phyloP scores from a whole-genome alignment of 495 filamentous ascomycete species.

The Annulohypoxylon stygium region DNA sequence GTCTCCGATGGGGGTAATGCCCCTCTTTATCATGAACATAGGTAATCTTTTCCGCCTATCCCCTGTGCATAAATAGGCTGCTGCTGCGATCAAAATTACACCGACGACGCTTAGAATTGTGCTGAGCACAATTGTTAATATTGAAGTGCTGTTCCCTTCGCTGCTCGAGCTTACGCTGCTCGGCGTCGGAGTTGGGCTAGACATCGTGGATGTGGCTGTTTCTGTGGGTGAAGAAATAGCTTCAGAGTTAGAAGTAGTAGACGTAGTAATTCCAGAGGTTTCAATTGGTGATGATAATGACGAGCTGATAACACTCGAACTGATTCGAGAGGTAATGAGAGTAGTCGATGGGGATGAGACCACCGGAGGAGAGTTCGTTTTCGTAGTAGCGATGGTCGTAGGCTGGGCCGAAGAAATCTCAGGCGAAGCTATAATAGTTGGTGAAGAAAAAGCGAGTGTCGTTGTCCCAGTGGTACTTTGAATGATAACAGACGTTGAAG shows the following conservation, averaged over 20 bases:
- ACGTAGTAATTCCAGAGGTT: conserved; percentile 8
- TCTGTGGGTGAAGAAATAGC: conserved; percentile 18
- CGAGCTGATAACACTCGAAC: conserved; percentile 15
- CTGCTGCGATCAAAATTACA: conserved; percentile 52
- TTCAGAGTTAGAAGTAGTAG: conserved; percentile 15
- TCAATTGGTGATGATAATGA: conserved; percentile 27
- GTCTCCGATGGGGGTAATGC: conserved; percentile 64
- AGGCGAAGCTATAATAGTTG: conserved; percentile 26
- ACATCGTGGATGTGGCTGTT: conserved; percentile 37
- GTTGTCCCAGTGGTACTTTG: conserved; percentile 19
- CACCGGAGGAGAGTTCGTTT: conserved; percentile 30
- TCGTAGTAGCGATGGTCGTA: conserved; percentile 41
- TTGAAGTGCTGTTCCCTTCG: conserved; percentile 18
- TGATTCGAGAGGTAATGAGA: conserved; percentile 38
- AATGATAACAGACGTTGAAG: conserved; percentile 18
- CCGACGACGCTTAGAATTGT: conserved; percentile 57
- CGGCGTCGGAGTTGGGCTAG: conserved; percentile 26
- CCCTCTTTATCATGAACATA: conserved; percentile 57
- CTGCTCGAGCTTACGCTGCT: conserved; percentile 25
- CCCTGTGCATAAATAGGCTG: conserved; percentile 50
- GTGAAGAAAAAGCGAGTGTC: conserved; percentile 30
- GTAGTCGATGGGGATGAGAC: conserved; percentile 35
- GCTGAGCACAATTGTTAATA: conserved; percentile 56
- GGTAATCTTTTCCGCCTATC: conserved; percentile 51
- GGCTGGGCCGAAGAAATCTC: conserved; percentile 33